A percentile compares a stretch with the other conserved stretches of the same genome.
These are phyloP conservation scores for Tuber magnatum DNA, from an alignment of 495 filamentous ascomycete genomes.

Conservation along the genomic window DNA sequence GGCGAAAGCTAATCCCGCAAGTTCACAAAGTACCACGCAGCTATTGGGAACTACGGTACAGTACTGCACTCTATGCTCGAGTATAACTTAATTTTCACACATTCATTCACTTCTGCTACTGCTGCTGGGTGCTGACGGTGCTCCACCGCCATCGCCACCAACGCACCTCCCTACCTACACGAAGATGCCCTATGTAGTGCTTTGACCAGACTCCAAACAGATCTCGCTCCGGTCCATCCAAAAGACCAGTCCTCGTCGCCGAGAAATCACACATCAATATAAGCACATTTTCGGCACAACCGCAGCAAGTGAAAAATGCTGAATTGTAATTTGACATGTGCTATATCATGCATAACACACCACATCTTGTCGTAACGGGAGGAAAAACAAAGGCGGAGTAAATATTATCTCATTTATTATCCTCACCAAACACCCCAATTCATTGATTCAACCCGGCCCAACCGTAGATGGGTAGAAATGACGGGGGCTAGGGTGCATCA, in stretches of 20 bases:
- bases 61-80: background rate
- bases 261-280: constrained; percentile 44
- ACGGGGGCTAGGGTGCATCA: background rate
- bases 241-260: background rate
- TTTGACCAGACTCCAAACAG: background rate
- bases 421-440: background rate
- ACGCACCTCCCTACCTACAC: background rate
- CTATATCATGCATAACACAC: constrained; percentile 44
- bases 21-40: background rate
- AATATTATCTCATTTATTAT: background rate
- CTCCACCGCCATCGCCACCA: background rate
- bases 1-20: background rate
- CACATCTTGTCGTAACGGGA: background rate
- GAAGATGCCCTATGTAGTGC: background rate
- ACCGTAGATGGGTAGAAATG: background rate
- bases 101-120: background rate
- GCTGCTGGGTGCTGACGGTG: background rate
- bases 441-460: background rate
- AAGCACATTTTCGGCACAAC: constrained; percentile 84
- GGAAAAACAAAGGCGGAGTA: background rate
- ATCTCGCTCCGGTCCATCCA: background rate
- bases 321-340: constrained; percentile 99
- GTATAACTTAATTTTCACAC: background rate
- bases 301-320: constrained; percentile 64
- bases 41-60: no score